Percentiles rank a stretch among this genome's conserved stretches.
These are phyloP conservation scores for Nicotiana otophora DNA, from an alignment of 257 asterid species.

Conservation along the genomic window DNA sequence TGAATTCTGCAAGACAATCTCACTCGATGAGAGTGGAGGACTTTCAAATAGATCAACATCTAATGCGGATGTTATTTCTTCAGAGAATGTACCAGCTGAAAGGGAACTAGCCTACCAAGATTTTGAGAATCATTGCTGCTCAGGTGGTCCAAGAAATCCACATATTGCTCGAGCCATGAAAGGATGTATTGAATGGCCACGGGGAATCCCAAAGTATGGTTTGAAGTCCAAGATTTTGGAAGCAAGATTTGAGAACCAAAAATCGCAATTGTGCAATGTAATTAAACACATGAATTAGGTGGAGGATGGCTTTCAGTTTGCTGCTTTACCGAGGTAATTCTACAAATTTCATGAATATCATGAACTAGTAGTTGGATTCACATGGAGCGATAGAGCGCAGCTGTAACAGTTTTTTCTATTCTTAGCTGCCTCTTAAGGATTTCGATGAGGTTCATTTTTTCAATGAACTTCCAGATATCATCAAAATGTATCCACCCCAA, in stretches of 20 bases:
- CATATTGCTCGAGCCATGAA: slow-evolving; percentile 49
- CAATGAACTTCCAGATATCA: background rate
- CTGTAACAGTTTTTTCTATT: background rate
- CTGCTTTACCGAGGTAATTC: background rate
- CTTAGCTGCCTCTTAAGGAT: background rate
- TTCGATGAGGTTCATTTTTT: background rate
- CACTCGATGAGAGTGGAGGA: slow-evolving; percentile 14
- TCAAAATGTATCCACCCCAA: background rate
- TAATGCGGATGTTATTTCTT: slow-evolving; percentile 10
- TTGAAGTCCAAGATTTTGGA: slow-evolving; percentile 28
- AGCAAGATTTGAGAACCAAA: slow-evolving; percentile 34
- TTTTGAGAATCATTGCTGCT: slow-evolving; percentile 15
- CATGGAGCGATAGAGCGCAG: background rate
- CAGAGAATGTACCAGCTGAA: slow-evolving; percentile 10
- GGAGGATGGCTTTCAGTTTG: background rate
- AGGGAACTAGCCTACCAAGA: background rate
- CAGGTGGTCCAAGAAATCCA: slow-evolving; percentile 32
- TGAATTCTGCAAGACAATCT: slow-evolving; percentile 10
- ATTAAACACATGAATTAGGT: slow-evolving; percentile 25
- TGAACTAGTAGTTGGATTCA: slow-evolving; percentile 1
- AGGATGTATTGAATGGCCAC: slow-evolving; percentile 59
- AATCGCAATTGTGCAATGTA: slow-evolving; percentile 22
- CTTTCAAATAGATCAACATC: slow-evolving; percentile 21
- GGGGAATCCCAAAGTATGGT: slow-evolving; percentile 23
- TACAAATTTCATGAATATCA: background rate